Evolutionary conservation across 2,329 filamentous ascomycete species (phyloP).

Genomic region (Claviceps capensis): DNA sequence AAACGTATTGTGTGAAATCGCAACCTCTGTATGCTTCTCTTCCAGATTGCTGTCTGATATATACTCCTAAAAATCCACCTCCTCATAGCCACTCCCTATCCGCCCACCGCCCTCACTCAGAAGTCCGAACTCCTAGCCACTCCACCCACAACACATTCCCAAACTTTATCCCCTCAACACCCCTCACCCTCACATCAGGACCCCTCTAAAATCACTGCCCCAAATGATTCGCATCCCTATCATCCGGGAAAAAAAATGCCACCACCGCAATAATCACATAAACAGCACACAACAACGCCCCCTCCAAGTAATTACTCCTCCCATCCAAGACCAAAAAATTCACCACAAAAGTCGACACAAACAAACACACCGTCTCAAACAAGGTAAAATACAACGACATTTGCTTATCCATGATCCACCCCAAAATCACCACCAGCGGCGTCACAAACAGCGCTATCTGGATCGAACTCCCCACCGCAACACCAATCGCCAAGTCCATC

Average conservation of each 20-base stretch:
- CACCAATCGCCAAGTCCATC: slow-evolving; percentile 62
- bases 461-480: slow-evolving; percentile 57
- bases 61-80: too few relatives aligned
- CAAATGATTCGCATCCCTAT: slow-evolving; percentile 30
- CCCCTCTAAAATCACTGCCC: slow-evolving; percentile 9
- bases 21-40: too few relatives aligned
- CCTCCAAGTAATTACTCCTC: slow-evolving; percentile 76
- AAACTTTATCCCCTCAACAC: too few relatives aligned
- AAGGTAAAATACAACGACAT: slow-evolving; percentile 77
- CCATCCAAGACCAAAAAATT: slow-evolving; percentile 81
- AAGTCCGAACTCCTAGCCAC: too few relatives aligned
- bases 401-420: slow-evolving; percentile 54
- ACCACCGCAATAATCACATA: slow-evolving; percentile 56
- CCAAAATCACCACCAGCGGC: slow-evolving; percentile 54
- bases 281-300: slow-evolving; percentile 51
- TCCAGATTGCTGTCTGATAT: too few relatives aligned
- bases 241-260: slow-evolving; percentile 51
- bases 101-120: too few relatives aligned
- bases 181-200: neutral
- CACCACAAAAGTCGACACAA: slow-evolving; percentile 72
- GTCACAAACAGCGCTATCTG: slow-evolving; percentile 62
- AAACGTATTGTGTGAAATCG: too few relatives aligned
- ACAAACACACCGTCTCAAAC: slow-evolving; percentile 79
- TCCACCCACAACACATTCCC: too few relatives aligned
- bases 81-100: too few relatives aligned